phyloP scores from a whole-genome alignment of 352 stramenopile genomes.

The Phytophthora pinifolia region DNA sequence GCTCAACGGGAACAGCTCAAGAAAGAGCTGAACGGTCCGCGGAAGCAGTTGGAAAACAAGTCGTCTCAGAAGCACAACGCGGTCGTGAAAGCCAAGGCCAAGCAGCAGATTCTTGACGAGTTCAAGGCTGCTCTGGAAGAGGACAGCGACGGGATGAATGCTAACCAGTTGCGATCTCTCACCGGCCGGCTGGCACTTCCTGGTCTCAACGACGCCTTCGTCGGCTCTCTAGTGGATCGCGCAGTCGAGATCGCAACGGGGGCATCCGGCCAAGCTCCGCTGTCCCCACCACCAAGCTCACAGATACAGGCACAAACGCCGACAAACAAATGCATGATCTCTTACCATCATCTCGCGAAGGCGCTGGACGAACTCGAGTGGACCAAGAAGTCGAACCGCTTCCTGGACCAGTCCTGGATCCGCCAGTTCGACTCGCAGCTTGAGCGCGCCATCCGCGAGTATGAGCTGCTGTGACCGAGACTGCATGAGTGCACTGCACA shows the following conservation, averaged over 20 bases:
- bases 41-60: conserved; percentile 44
- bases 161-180: conserved; percentile 46
- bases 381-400: conserved; percentile 72
- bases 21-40: conserved; percentile 53
- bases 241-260: conserved; percentile 17
- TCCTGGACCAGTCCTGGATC: conserved; percentile 79
- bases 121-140: conserved; percentile 46
- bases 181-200: conserved; percentile 50
- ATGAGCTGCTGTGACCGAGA: conserved; percentile 53
- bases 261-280: neutral
- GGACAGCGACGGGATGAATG: conserved; percentile 40
- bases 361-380: conserved; percentile 64
- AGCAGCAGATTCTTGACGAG: conserved; percentile 67
- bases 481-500: conserved; percentile 13
- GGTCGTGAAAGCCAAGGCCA: conserved; percentile 42
- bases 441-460: conserved; percentile 67
- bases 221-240: conserved; percentile 52
- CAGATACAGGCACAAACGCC: conserved; percentile 7
- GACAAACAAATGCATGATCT: conserved; percentile 30
- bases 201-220: conserved; percentile 45
- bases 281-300: conserved; percentile 9
- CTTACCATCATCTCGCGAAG: conserved; percentile 49
- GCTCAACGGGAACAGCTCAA: conserved; percentile 73
- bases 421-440: conserved; percentile 82
- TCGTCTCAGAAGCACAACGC: conserved; percentile 33